Base-by-base conservation (phyloP, 2,329 filamentous ascomycete species). In the Paraphaeosphaeria minitans region DNA sequence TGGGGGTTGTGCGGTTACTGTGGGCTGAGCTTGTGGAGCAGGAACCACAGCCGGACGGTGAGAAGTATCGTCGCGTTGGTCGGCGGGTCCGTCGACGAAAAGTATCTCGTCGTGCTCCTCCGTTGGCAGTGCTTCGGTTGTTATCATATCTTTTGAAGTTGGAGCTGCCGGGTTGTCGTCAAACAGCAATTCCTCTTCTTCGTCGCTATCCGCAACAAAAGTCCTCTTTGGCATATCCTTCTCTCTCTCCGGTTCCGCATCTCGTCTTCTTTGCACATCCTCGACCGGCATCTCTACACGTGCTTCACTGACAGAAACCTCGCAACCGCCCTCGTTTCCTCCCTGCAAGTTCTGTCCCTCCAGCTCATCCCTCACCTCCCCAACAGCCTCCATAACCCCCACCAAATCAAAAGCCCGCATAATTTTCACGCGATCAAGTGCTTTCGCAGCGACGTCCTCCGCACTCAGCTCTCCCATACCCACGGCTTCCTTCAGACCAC, bases 321-420 rank as follows among this genome's bases (percentile, higher is more conserved):
- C 47, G 19, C n/a, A n/a, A n/a, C 27, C 33, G n/a, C 57, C 42
- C 7, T 4, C 13, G 14, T 12, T 33, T 42, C 59, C 57, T 51
- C 74, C 66, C 35, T 70, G 75, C 24, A 37, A 12, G 6, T 4
- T 35, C 22, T 33, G 37, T 8, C 56, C 60, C 48, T 75, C 70
- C 6, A 81, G 57, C 1, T 54, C 70, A n/a, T 77, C 76, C 29
- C 74, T 66, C 37, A 83, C 60, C 65, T 84, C 82, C 0, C 64
- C 66, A 3, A 83, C 59, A 10, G 78, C 79, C 61, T 84, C 82
- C 10, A 74, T 69, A 27, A 84, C 62, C 0, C 82, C 82, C 9
- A 78, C 74, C 41, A 81, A 76, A 62, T 84, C 81, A 62, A 84
- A 84, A 0, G 82, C 79, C 4, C 82, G 76, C 75, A 82, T 81